Evolutionary conservation across 192 early-diverging fungal genomes (phyloP).

Genomic region (Linnemannia hyalina): DNA sequence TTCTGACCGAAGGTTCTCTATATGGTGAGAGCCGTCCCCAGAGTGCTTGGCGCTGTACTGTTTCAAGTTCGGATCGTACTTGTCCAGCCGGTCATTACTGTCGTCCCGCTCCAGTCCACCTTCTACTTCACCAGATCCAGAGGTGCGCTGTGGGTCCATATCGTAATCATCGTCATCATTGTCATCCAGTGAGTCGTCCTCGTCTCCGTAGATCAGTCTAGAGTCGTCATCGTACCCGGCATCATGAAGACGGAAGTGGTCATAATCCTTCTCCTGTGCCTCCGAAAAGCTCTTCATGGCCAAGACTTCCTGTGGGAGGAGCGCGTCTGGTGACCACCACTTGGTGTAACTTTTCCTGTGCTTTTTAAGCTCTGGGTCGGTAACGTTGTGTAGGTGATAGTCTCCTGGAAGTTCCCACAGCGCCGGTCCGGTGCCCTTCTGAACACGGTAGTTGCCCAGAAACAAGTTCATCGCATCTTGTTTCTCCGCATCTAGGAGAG

Average conservation of each 20-base stretch:
- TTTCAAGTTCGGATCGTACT: conserved; percentile 17
- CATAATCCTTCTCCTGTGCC: conserved; percentile 8
- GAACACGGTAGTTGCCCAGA: conserved; percentile 78
- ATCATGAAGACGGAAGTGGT: conserved; percentile 17
- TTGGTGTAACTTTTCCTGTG: conserved; percentile 68
- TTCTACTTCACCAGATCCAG: neutral
- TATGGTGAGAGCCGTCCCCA: neutral
- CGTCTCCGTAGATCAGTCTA: conserved; percentile 16
- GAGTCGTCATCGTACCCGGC: conserved; percentile 29
- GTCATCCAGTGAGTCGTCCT: conserved; percentile 23
- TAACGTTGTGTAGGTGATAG: conserved; percentile 80
- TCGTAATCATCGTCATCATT: conserved; percentile 16
- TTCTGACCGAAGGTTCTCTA: conserved; percentile 35
- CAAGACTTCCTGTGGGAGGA: conserved; percentile 49
- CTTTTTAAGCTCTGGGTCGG: conserved; percentile 32
- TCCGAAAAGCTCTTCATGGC: conserved; percentile 41
- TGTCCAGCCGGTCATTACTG: conserved; percentile 1
- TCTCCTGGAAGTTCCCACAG: conserved; percentile 87
- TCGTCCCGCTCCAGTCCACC: neutral
- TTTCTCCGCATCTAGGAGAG: conserved; percentile 88
- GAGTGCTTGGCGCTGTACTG: neutral
- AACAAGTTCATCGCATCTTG: conserved; percentile 96
- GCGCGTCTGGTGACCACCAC: conserved; percentile 71
- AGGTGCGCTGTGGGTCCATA: neutral
- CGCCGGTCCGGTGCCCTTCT: conserved; percentile 60